Base-by-base conservation (phyloP, 257 asterid genomes). In the Fraxinus americana region DNA sequence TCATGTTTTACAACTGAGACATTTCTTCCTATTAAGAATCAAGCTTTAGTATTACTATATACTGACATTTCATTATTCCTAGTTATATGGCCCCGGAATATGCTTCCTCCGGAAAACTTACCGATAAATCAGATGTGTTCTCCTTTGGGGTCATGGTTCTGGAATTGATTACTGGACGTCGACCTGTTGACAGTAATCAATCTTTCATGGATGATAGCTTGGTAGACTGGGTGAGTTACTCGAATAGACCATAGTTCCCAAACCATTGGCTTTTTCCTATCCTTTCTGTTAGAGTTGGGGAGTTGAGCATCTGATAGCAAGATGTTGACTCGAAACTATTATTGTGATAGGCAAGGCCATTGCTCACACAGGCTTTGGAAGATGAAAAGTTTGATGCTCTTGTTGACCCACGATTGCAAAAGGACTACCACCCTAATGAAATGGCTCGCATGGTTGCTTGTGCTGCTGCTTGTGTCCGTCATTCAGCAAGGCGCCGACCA, bases 61-160 rank as follows among this genome's bases (percentile, higher is more conserved):
- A 25, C 57, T 80, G 68, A 67, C 54, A 48, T 77, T 73, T 75
- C 57, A 19, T 76, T 27, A 52, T 48, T 35, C 75, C 61, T 71
- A 96, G 99, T 87, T 96, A 96, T 82, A 79, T 96, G 82, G 99
- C 99, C 54, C 99, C 99, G n/a, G 99, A 96, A 71, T 96, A 96
- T 75, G 99, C 99, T 39, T 78, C 97, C 73, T 90, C 98, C 0
- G 99, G 99, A 54, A 96, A 96, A 78, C 98, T 96, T 65, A 87
- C 94, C 0, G 99, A 96, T 1, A 95, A 86, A 85, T 95, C 99
- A 0, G 99, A 95, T 68, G 98, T 95, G n/a, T 95, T 91, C 87
- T 95, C 99, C 41, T 92, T 86, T 63, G 99, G 99, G n/a, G 93
- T 95, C 27, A 84, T 95, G 90, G 94, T 96, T 77, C 88, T 96